Percentiles rank a stretch among this genome's conserved stretches.
Evolutionary conservation across 257 asterid species (phyloP).

Genomic region (Mitragyna speciosa): DNA sequence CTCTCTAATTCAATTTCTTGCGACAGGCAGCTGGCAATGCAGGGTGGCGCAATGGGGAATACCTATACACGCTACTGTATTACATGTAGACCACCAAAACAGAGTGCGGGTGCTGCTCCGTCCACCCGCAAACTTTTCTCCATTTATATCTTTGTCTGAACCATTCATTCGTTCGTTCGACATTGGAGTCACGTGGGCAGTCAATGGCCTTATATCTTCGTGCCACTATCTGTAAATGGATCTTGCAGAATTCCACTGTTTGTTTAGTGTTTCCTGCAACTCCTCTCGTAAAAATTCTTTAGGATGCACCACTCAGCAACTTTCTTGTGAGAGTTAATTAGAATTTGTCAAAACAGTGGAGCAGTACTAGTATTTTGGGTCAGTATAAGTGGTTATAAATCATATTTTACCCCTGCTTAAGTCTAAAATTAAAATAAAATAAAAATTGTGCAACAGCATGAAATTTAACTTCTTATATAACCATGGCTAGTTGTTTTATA

Average conservation of each 20-base stretch:
- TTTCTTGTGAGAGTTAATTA: not conserved
- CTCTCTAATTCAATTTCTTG: not conserved
- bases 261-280: conserved; percentile 1
- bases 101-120: not conserved
- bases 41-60: not conserved
- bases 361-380: too few relatives aligned
- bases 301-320: not conserved
- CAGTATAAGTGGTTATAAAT: too few relatives aligned
- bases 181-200: not conserved
- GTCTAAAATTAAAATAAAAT: not conserved
- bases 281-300: not conserved
- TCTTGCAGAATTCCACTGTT: not conserved
- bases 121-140: not conserved
- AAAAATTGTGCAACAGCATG: not conserved
- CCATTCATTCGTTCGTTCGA: not conserved
- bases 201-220: not conserved
- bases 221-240: not conserved
- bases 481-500: too few relatives aligned
- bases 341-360: not conserved
- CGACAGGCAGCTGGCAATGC: not conserved
- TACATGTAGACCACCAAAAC: not conserved
- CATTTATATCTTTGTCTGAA: not conserved
- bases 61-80: not conserved
- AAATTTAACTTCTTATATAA: too few relatives aligned
- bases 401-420: not conserved